A percentile compares a stretch with the other conserved stretches of the same genome.
phyloP scores from a whole-genome alignment of 129 eudicot genomes.

The carrot (Daucus carota) region DH1_v3.0 NC_030387.2:6805501-6806000 shows the following conservation, averaged over 20 bases:
- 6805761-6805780: neutral
- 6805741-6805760: neutral
- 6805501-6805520: neutral
- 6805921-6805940: neutral
- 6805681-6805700: neutral
- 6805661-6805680: neutral
- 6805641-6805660: too few species aligned
- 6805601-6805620: neutral
- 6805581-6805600: neutral
- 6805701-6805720: neutral
- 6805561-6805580: neutral
- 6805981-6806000: conserved; percentile 53
- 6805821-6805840: neutral
- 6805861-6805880: neutral
- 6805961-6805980: neutral
- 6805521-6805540: too few species aligned
- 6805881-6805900: neutral
- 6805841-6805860: neutral
- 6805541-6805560: neutral
- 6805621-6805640: neutral
- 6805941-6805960: neutral
- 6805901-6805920: neutral
- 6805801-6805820: too few species aligned
- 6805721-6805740: neutral
- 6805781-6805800: neutral